Evolutionary conservation across 2,329 filamentous ascomycete genomes (phyloP).

Genomic region (Epichloe baconii): DNA sequence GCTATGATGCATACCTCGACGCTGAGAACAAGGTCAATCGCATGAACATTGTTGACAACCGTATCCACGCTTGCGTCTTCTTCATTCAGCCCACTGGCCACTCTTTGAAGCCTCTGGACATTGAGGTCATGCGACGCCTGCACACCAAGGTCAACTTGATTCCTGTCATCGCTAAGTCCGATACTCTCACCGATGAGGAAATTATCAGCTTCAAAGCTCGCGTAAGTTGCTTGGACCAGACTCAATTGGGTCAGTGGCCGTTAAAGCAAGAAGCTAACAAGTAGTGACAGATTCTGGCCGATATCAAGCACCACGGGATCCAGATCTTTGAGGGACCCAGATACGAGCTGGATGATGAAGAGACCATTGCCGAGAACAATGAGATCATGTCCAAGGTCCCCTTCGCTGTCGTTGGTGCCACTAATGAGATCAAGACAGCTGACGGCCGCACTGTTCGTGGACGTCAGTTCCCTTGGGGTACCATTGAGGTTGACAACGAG

Average conservation of each 20-base stretch:
- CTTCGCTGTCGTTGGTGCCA: slow-evolving; percentile 94
- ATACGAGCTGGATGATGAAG: slow-evolving; percentile 97
- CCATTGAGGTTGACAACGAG: slow-evolving; percentile 99
- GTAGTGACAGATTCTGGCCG: slow-evolving; percentile 66
- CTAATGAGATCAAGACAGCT: slow-evolving; percentile 78
- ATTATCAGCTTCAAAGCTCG: slow-evolving; percentile 88
- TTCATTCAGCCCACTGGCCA: slow-evolving; percentile 99
- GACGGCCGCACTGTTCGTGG: slow-evolving; percentile 94
- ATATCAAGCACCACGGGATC: slow-evolving; percentile 94
- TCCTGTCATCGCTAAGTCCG: slow-evolving; percentile 95
- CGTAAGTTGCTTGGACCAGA: slow-evolving; percentile 44
- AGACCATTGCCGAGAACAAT: slow-evolving; percentile 99
- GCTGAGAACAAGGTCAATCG: slow-evolving; percentile 99
- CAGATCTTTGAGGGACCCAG: slow-evolving; percentile 98
- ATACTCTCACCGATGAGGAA: slow-evolving; percentile 96
- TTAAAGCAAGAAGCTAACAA: slow-evolving; percentile 6
- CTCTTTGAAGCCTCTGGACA: slow-evolving; percentile 94
- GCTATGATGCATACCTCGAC: slow-evolving; percentile 95
- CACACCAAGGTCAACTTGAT: slow-evolving; percentile 99
- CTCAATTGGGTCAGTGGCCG: neutral
- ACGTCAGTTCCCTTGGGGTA: slow-evolving; percentile 93
- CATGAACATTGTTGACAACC: slow-evolving; percentile 99
- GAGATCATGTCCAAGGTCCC: slow-evolving; percentile 99
- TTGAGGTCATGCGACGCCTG: slow-evolving; percentile 97
- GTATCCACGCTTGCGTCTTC: slow-evolving; percentile 97